Conservation (phyloP, 2,329 filamentous ascomycete species). For the Fusarium circinatum region DNA sequence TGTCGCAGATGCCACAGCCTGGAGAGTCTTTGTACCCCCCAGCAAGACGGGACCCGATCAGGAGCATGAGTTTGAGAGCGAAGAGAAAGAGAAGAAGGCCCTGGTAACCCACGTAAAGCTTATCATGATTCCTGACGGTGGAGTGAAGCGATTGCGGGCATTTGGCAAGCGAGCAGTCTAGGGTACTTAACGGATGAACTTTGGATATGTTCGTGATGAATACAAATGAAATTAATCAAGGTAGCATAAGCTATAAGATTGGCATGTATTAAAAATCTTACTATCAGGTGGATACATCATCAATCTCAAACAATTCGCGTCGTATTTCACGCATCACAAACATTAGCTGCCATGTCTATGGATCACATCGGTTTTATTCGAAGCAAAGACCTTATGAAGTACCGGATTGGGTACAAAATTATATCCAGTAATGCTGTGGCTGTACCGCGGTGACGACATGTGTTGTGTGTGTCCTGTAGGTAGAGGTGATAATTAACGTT, state of each 20-base stretch:
- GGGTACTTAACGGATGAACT: conserved; percentile 10
- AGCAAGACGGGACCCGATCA: conserved; percentile 77
- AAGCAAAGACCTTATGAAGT: background rate
- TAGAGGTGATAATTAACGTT: background rate
- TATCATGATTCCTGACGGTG: conserved; percentile 92
- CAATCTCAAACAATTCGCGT: conserved; percentile 34
- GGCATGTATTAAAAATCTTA: background rate
- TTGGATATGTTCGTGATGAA: background rate
- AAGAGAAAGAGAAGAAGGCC: conserved; percentile 66
- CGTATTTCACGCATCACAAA: conserved; percentile 13
- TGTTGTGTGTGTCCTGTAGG: background rate
- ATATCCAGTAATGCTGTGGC: conserved; percentile 34
- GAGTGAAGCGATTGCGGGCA: conserved; percentile 82
- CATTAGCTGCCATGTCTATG: background rate
- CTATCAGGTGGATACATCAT: conserved; percentile 13
- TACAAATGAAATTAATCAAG: background rate
- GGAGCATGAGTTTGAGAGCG: conserved; percentile 73
- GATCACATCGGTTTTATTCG: background rate
- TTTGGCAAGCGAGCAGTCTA: conserved; percentile 49
- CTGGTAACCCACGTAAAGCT: conserved; percentile 86
- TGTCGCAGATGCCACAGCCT: conserved; percentile 65
- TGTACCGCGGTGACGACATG: conserved; percentile 21
- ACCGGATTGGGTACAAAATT: conserved; percentile 15
- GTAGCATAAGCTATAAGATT: background rate
- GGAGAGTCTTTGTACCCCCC: conserved; percentile 73